These are phyloP conservation scores for Lepidium sativum DNA, from an alignment of 345 rosid species.

Conservation along the genomic window DNA sequence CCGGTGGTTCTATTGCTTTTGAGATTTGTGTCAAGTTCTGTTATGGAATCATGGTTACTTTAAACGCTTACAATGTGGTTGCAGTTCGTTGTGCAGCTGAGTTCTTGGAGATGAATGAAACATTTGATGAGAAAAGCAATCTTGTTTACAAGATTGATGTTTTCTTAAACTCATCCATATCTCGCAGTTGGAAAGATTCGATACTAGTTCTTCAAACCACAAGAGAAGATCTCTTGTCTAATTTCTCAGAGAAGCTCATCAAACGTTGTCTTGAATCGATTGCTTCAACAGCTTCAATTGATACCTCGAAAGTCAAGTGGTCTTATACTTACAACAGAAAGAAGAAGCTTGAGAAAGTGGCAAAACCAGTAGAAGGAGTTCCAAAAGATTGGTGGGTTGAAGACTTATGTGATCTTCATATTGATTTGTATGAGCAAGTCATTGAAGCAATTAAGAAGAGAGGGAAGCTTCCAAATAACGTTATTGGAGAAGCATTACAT, in stretches of 20 bases:
- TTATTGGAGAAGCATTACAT: slow-evolving; percentile 42
- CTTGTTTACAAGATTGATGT: slow-evolving; percentile 48
- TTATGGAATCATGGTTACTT: slow-evolving; percentile 25
- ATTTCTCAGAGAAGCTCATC: background rate
- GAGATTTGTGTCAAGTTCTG: slow-evolving; percentile 28
- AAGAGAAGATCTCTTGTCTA: slow-evolving; percentile 23
- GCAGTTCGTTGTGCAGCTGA: slow-evolving; percentile 36
- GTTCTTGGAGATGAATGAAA: slow-evolving; percentile 47
- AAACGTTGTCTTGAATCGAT: slow-evolving; percentile 34
- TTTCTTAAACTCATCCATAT: slow-evolving; percentile 43
- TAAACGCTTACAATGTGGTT: slow-evolving; percentile 32
- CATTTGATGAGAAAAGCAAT: slow-evolving; percentile 46
- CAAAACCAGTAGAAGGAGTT: slow-evolving; percentile 29
- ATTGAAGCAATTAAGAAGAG: slow-evolving; percentile 31
- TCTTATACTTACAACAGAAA: slow-evolving; percentile 41
- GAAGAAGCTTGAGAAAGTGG: slow-evolving; percentile 35
- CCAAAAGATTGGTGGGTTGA: slow-evolving; percentile 57
- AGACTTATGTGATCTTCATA: slow-evolving; percentile 44
- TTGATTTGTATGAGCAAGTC: slow-evolving; percentile 36
- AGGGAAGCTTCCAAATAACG: slow-evolving; percentile 18
- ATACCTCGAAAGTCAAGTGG: slow-evolving; percentile 39
- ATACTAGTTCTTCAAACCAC: slow-evolving; percentile 38
- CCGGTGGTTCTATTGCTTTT: slow-evolving; percentile 50
- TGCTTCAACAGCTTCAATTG: slow-evolving; percentile 38
- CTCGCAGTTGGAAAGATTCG: slow-evolving; percentile 49